phyloP scores from a whole-genome alignment of 495 filamentous ascomycete genomes.

The Chaetomidium leptoderma region DNA sequence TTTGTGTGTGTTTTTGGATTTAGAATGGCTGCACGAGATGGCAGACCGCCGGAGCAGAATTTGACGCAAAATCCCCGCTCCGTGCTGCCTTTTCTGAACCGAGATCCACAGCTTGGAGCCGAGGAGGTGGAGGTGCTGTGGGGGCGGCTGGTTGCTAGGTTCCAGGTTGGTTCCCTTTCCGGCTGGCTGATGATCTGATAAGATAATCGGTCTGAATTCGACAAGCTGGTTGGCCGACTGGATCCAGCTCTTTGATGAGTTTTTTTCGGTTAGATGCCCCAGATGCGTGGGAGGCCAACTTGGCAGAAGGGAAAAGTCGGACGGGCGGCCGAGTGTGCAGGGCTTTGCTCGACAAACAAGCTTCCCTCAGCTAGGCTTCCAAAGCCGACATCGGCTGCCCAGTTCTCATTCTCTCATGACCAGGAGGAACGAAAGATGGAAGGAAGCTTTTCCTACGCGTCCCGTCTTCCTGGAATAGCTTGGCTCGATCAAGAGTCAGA shows the following conservation, averaged over 20 bases:
- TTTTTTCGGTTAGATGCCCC: no score
- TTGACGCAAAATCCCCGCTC: neutral
- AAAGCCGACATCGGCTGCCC: constrained; percentile 8
- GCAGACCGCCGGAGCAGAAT: neutral
- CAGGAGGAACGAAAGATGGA: neutral
- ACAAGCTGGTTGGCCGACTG: no score
- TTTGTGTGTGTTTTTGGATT: neutral
- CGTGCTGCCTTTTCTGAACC: neutral
- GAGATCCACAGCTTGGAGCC: neutral
- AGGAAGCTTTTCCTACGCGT: no score
- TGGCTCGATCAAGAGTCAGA: no score
- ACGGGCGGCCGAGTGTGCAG: no score
- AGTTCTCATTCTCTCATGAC: neutral
- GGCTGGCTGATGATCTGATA: constrained; percentile 49
- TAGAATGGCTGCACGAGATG: no score
- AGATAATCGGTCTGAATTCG: constrained; percentile 36
- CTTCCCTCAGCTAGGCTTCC: neutral
- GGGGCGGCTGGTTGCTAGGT: neutral
- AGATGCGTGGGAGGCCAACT: no score
- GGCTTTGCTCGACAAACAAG: no score
- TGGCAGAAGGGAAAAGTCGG: constrained; percentile 27
- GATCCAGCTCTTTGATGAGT: no score
- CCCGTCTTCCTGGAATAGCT: no score
- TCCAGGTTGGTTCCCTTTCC: neutral
- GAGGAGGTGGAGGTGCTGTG: neutral